A percentile compares a stretch with the other conserved stretches of the same genome.
Evolutionary conservation across 2,329 filamentous ascomycete species (phyloP).

Genomic region (Raffaelea deltoideospora): DNA sequence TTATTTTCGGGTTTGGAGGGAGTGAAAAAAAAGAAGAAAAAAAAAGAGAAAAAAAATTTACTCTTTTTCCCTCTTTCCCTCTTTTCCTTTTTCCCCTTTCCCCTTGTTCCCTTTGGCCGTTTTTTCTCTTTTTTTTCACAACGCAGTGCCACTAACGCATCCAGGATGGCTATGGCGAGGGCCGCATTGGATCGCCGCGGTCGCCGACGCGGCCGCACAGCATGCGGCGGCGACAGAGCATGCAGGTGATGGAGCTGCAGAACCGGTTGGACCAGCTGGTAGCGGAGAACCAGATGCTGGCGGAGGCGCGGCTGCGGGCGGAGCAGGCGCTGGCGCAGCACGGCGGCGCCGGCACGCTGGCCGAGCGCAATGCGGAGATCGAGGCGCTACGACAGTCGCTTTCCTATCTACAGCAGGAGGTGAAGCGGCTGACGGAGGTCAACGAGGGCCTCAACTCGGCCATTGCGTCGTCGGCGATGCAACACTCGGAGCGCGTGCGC

Average conservation of each 20-base stretch:
- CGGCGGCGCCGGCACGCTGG: constrained; percentile 54
- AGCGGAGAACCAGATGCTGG: constrained; percentile 68
- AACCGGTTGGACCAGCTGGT: constrained; percentile 68
- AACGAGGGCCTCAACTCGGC: constrained; percentile 67
- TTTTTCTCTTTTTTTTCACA: constrained; percentile 1
- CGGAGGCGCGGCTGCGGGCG: constrained; percentile 54
- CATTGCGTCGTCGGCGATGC: constrained; percentile 59
- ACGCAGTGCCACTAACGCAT: neutral
- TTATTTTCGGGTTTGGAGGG: constrained; percentile 16
- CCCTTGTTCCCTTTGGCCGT: neutral
- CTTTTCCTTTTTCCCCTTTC: constrained; percentile 1
- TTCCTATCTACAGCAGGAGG: constrained; percentile 67
- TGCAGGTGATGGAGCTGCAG: constrained; percentile 92
- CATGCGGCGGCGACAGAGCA: constrained; percentile 92
- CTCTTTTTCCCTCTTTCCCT: neutral
- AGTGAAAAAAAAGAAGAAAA: too few species aligned
- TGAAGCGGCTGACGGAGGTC: constrained; percentile 63
- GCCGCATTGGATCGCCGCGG: constrained; percentile 68
- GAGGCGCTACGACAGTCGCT: constrained; percentile 65
- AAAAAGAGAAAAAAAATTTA: too few species aligned
- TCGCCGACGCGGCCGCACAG: constrained; percentile 90
- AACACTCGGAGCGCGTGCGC: constrained; percentile 58
- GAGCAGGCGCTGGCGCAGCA: constrained; percentile 45
- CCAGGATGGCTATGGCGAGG: constrained; percentile 89
- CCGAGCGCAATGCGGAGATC: constrained; percentile 78